Conservation (phyloP, 2,329 filamentous ascomycete genomes). For the Phyllachora maydis region DNA sequence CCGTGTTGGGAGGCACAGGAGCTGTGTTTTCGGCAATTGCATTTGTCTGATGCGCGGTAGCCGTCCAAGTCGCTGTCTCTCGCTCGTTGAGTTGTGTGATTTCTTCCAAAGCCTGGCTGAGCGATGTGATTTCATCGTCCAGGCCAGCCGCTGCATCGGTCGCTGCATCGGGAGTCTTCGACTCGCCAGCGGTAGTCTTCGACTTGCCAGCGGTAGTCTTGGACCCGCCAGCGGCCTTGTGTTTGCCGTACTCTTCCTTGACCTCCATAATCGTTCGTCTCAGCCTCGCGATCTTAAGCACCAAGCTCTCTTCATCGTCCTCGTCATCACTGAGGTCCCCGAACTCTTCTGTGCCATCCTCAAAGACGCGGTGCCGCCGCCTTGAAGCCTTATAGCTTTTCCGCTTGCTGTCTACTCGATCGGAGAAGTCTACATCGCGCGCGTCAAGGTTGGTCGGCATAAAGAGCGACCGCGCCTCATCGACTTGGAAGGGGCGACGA, state of each 20-base stretch:
- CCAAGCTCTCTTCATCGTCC: conserved; percentile 50
- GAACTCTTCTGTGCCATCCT: conserved; percentile 43
- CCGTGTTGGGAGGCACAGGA: conserved; percentile 3
- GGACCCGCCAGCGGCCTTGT: conserved; percentile 9
- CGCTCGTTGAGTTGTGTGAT: conserved; percentile 21
- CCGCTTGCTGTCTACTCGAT: conserved; percentile 63
- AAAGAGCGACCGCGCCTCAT: conserved; percentile 66
- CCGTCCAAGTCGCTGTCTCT: conserved; percentile 7
- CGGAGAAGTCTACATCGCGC: conserved; percentile 68
- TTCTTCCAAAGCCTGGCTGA: conserved; percentile 53
- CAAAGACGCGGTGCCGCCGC: conserved; percentile 36
- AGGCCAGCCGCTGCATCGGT: conserved; percentile 17
- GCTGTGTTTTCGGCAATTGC: background rate
- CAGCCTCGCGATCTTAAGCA: conserved; percentile 62
- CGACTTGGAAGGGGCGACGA: conserved; percentile 52
- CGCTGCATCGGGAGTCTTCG: conserved; percentile 12
- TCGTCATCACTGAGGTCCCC: conserved; percentile 63
- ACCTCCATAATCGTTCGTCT: conserved; percentile 65
- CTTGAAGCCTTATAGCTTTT: conserved; percentile 66
- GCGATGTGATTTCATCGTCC: conserved; percentile 39
- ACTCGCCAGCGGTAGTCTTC: background rate
- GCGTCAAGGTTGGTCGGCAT: conserved; percentile 57
- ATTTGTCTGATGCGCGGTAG: conserved; percentile 5
- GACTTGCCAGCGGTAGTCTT: conserved; percentile 10
- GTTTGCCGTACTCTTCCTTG: conserved; percentile 38